Conservation (phyloP, 306 rosid species). For the Spatholobus suberectus region DNA sequence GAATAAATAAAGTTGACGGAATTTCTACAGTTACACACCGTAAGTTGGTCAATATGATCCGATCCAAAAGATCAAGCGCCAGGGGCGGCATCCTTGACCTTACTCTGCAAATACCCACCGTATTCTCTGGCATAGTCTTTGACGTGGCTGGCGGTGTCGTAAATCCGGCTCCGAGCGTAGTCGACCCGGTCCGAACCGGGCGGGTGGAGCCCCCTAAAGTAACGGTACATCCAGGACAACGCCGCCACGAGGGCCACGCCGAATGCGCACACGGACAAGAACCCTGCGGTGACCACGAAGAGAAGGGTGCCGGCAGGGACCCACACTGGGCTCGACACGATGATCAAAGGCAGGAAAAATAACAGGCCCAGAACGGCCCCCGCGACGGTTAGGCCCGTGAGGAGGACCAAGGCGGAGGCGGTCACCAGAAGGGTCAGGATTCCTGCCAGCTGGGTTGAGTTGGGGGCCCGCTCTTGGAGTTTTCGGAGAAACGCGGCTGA, state of each 20-base stretch:
- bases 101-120: constrained; percentile 80
- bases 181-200: constrained; percentile 82
- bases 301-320: constrained; percentile 52
- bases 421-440: constrained; percentile 60
- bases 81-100: constrained; percentile 86
- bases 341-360: constrained; percentile 60
- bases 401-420: constrained; percentile 63
- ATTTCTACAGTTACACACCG: neutral
- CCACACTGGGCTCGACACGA: constrained; percentile 80
- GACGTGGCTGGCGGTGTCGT: constrained; percentile 80
- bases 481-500: constrained; percentile 43
- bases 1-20: neutral
- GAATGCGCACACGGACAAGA: constrained; percentile 60
- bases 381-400: constrained; percentile 59
- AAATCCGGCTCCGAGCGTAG: constrained; percentile 74
- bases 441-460: constrained; percentile 64
- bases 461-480: constrained; percentile 55
- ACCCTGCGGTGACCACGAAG: constrained; percentile 45
- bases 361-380: constrained; percentile 49
- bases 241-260: constrained; percentile 43
- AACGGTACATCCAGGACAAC: constrained; percentile 71
- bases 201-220: constrained; percentile 75
- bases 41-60: neutral
- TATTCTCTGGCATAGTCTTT: constrained; percentile 88
- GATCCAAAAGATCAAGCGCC: constrained; percentile 61